Percentiles rank a stretch among this genome's conserved stretches.
These are phyloP conservation scores for Sutorius australiensis DNA, from an alignment of 768 basidiomycete species.

Conservation along the genomic window DNA sequence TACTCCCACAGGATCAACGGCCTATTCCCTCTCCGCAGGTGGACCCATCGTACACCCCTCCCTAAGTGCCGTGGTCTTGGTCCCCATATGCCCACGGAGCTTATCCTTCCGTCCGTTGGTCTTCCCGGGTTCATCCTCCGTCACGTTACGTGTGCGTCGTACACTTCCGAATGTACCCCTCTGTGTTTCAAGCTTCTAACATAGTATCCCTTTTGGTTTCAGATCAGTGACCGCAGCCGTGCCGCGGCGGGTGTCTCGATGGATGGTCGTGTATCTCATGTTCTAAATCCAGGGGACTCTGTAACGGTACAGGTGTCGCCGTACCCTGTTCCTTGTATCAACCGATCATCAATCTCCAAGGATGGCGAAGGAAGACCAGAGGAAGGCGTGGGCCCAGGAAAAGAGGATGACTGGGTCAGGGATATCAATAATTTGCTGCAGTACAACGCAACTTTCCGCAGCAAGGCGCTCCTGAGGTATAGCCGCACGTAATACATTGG, in stretches of 20 bases:
- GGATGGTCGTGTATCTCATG: constrained; percentile 85
- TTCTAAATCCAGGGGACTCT: constrained; percentile 80
- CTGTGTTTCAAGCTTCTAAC: constrained; percentile 1
- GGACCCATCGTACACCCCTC: constrained; percentile 96
- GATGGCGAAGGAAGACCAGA: constrained; percentile 39
- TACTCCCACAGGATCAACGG: constrained; percentile 94
- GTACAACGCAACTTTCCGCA: constrained; percentile 92
- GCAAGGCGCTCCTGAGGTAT: constrained; percentile 78
- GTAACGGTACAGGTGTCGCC: constrained; percentile 82
- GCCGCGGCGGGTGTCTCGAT: constrained; percentile 88
- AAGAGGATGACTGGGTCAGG: constrained; percentile 93
- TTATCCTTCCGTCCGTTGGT: constrained; percentile 90
- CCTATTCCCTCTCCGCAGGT: constrained; percentile 92
- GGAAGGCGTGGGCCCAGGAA: constrained; percentile 73
- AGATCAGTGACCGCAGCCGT: constrained; percentile 85
- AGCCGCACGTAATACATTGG: constrained; percentile 41
- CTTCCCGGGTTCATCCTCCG: constrained; percentile 75
- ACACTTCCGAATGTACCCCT: background rate
- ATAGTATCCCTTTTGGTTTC: background rate
- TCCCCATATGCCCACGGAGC: constrained; percentile 94
- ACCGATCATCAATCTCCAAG: constrained; percentile 72
- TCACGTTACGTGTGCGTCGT: constrained; percentile 63
- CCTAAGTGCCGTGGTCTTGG: constrained; percentile 82
- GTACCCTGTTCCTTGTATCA: constrained; percentile 91
- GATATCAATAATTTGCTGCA: constrained; percentile 94